Evolutionary conservation across 306 rosid genomes (phyloP).

Genomic region (Dryas alaskensis): DNA sequence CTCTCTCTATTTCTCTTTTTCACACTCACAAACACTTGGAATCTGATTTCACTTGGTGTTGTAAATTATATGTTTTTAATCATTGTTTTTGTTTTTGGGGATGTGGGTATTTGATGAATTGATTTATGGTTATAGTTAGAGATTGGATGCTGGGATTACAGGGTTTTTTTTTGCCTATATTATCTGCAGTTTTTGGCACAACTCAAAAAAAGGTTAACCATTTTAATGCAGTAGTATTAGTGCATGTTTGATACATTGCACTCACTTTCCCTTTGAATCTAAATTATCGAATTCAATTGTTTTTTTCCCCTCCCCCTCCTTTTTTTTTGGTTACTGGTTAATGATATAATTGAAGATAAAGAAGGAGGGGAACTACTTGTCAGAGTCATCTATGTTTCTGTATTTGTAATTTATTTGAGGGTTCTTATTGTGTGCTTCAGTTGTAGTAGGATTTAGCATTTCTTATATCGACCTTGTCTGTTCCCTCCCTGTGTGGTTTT

Average conservation of each 20-base stretch:
- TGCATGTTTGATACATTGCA: not conserved
- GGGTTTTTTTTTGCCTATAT: not conserved
- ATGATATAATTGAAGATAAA: not conserved
- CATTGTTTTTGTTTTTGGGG: not conserved
- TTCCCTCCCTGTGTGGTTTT: not conserved
- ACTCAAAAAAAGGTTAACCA: constrained; percentile 1
- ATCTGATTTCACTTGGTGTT: not conserved
- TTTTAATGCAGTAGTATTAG: not conserved
- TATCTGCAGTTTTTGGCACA: not conserved
- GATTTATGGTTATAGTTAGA: not conserved
- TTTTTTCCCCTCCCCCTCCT: no score
- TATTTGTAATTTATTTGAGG: not conserved
- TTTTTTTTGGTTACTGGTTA: not conserved
- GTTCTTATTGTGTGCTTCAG: not conserved
- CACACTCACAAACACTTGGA: not conserved
- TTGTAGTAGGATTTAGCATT: not conserved
- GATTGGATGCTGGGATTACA: constrained; percentile 11
- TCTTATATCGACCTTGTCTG: not conserved
- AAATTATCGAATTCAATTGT: not conserved
- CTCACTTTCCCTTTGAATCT: not conserved
- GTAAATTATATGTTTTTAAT: not conserved
- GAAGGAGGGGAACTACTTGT: no score
- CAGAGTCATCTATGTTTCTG: not conserved
- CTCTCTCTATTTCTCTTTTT: not conserved
- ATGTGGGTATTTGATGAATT: constrained; percentile 12